These are phyloP conservation scores for Diplotaxis tenuifolia DNA, from an alignment of 345 rosid genomes.

Conservation along the genomic window DNA sequence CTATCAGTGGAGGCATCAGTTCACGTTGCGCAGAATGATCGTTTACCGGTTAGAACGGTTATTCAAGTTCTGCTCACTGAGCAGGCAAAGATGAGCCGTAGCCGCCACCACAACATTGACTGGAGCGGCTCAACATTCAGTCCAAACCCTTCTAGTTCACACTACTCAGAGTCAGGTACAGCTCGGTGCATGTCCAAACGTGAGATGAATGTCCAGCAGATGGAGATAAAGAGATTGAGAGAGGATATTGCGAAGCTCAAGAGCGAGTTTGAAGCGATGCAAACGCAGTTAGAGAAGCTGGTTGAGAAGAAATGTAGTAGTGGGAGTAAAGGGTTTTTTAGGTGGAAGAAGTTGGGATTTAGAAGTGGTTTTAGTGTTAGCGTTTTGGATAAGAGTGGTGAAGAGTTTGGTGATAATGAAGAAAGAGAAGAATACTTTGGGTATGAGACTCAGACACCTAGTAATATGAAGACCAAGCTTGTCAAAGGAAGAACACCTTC, in stretches of 20 bases:
- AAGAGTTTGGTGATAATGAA: conserved; percentile 35
- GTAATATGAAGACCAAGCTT: conserved; percentile 56
- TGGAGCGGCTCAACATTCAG: conserved; percentile 64
- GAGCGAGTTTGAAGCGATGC: conserved; percentile 54
- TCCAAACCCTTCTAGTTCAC: conserved; percentile 40
- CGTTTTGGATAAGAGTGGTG: conserved; percentile 44
- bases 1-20: conserved; percentile 75
- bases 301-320: conserved; percentile 60
- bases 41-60: conserved; percentile 77
- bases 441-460: conserved; percentile 52
- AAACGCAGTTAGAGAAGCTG: conserved; percentile 62
- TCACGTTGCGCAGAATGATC: conserved; percentile 81
- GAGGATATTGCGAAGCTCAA: conserved; percentile 69
- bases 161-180: conserved; percentile 36
- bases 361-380: conserved; percentile 35
- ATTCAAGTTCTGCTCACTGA: conserved; percentile 75
- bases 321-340: conserved; percentile 67
- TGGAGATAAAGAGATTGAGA: conserved; percentile 59
- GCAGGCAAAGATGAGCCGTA: conserved; percentile 55
- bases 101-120: conserved; percentile 42
- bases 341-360: conserved; percentile 63
- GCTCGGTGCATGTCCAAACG: conserved; percentile 69
- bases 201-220: conserved; percentile 52
- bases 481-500: conserved; percentile 54
- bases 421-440: conserved; percentile 37